phyloP scores from a whole-genome alignment of 352 stramenopile genomes.

The Globisporangium abappressorium region DNA sequence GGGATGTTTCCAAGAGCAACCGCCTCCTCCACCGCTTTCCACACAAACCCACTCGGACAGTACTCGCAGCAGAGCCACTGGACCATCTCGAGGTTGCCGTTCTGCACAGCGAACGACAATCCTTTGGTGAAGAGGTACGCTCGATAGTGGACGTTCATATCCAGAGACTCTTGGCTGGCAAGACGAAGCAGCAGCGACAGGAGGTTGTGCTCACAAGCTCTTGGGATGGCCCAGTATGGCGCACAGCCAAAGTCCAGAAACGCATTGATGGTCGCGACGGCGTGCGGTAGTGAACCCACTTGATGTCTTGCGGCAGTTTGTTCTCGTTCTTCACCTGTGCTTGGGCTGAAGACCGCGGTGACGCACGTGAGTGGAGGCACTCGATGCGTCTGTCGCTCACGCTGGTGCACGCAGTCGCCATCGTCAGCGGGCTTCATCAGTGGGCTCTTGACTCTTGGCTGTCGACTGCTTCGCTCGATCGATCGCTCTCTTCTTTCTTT shows the following conservation, averaged over 20 bases:
- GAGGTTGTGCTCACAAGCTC: not conserved
- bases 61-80: slow-evolving; percentile 6
- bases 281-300: not conserved
- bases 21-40: not conserved
- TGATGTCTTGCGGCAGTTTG: not conserved
- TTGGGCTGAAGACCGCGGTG: too few species aligned
- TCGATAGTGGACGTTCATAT: not conserved
- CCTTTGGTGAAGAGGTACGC: not conserved
- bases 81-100: not conserved
- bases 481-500: too few species aligned
- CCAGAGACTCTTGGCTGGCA: not conserved
- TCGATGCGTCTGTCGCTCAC: too few species aligned
- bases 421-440: too few species aligned
- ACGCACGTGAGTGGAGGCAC: too few species aligned
- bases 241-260: not conserved
- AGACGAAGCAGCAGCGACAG: not conserved
- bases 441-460: too few species aligned
- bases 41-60: not conserved
- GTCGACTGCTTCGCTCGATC: too few species aligned
- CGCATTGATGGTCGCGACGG: not conserved
- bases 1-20: too few species aligned
- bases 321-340: too few species aligned
- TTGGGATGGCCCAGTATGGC: not conserved
- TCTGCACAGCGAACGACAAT: not conserved
- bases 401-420: too few species aligned